Percentiles rank a stretch among this genome's conserved stretches.
phyloP scores from a whole-genome alignment of 1,284 basidiomycete genomes.

The Stygiomarasmius scandens region DNA sequence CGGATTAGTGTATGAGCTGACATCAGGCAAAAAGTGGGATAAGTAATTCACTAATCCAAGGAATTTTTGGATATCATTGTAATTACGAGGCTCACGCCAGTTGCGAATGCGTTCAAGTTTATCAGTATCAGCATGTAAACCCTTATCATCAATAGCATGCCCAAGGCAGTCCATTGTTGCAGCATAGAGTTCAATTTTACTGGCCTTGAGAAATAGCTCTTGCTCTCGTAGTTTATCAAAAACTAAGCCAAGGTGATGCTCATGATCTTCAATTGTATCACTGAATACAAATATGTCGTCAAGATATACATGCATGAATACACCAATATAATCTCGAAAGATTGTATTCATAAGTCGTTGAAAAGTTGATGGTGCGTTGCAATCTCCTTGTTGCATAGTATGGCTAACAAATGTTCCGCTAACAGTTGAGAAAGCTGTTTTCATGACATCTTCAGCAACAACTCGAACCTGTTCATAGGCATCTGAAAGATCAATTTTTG shows the following conservation, averaged over 20 bases:
- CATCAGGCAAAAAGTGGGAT: constrained; percentile 28
- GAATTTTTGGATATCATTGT: constrained; percentile 32
- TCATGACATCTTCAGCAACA: too few relatives aligned
- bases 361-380: too few relatives aligned
- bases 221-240: constrained; percentile 13
- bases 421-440: constrained; percentile 12
- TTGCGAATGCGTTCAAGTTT: constrained; percentile 21
- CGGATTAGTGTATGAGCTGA: constrained; percentile 24
- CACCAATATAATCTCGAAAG: constrained; percentile 28
- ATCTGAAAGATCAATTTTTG: constrained; percentile 26
- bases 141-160: constrained; percentile 22
- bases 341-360: constrained; percentile 26
- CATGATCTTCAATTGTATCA: constrained; percentile 21
- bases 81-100: constrained; percentile 28
- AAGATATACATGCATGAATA: constrained; percentile 34
- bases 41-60: constrained; percentile 36
- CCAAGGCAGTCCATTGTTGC: constrained; percentile 23
- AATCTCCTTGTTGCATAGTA: constrained; percentile 30
- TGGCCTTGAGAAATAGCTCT: constrained; percentile 1
- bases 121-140: constrained; percentile 22
- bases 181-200: constrained; percentile 25
- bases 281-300: too few relatives aligned
- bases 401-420: constrained; percentile 7
- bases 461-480: constrained; percentile 25
- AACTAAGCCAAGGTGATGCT: constrained; percentile 20